phyloP scores from a whole-genome alignment of 2,329 filamentous ascomycete genomes.

The Cladosporium sp. region DNA sequence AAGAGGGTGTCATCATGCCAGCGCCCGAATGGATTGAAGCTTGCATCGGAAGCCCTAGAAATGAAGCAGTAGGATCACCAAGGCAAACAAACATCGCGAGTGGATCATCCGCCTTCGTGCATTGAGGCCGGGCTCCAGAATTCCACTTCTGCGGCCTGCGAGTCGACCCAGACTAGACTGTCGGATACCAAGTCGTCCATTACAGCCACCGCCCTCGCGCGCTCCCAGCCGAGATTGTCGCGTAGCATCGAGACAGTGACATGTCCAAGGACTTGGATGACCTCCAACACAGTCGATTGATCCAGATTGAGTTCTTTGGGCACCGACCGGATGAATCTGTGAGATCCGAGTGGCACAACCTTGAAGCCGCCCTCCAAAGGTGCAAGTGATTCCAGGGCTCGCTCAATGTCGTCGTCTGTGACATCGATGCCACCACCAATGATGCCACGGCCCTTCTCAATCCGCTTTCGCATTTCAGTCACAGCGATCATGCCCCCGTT shows the following conservation, averaged over 20 bases:
- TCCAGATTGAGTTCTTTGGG: slow-evolving; percentile 95
- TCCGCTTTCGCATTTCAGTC: slow-evolving; percentile 70
- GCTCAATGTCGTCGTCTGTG: slow-evolving; percentile 86
- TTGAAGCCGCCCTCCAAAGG: slow-evolving; percentile 87
- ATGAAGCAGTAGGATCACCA: too few relatives aligned
- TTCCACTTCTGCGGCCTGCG: slow-evolving; percentile 78
- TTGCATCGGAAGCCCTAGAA: too few relatives aligned
- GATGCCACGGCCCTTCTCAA: slow-evolving; percentile 68
- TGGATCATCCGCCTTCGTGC: slow-evolving; percentile 27
- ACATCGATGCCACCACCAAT: slow-evolving; percentile 74
- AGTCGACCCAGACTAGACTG: slow-evolving; percentile 91
- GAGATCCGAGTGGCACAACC: slow-evolving; percentile 76
- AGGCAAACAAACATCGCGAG: too few relatives aligned
- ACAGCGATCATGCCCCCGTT: slow-evolving; percentile 91
- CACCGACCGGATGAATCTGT: slow-evolving; percentile 84
- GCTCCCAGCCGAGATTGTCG: slow-evolving; percentile 80
- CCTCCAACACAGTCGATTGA: slow-evolving; percentile 88
- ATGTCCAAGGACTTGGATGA: slow-evolving; percentile 82
- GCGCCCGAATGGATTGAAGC: too few relatives aligned
- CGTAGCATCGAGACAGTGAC: slow-evolving; percentile 87
- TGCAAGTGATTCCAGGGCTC: slow-evolving; percentile 80
- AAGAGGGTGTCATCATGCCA: too few relatives aligned
- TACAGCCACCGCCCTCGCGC: slow-evolving; percentile 79
- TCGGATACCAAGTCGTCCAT: slow-evolving; percentile 86
- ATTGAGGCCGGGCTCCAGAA: slow-evolving; percentile 89